Conservation (phyloP, 306 rosid genomes). For the Geum urbanum region DNA sequence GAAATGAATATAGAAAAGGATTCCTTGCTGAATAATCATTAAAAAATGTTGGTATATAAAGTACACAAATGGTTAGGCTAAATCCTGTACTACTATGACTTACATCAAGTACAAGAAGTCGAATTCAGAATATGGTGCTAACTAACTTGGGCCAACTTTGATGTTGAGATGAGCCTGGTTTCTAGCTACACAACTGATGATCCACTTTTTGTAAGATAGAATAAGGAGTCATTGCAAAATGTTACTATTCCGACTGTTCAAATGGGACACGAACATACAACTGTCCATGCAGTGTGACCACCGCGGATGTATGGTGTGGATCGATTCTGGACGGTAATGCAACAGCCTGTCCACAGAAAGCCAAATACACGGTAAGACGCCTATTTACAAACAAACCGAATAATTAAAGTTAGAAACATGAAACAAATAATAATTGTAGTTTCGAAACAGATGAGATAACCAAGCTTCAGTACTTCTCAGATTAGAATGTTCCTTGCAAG, state of each 20-base stretch:
- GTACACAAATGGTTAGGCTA: slow-evolving; percentile 13
- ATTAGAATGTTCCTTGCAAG: not conserved
- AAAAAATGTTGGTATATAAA: slow-evolving; percentile 2
- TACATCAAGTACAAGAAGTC: not conserved
- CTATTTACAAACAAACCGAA: not conserved
- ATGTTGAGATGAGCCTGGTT: not conserved
- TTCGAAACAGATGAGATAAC: not conserved
- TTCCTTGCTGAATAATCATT: not conserved
- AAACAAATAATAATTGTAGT: not conserved
- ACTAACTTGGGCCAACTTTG: slow-evolving; percentile 4
- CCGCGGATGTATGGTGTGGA: slow-evolving; percentile 95
- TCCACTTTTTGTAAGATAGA: not conserved
- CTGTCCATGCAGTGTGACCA: slow-evolving; percentile 95
- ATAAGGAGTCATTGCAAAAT: slow-evolving; percentile 4
- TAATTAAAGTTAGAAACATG: too few relatives aligned
- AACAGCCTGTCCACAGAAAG: slow-evolving; percentile 55
- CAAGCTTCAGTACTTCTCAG: not conserved
- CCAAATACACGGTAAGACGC: slow-evolving; percentile 1
- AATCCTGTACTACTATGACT: slow-evolving; percentile 2
- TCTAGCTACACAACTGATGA: slow-evolving; percentile 2
- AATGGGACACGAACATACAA: slow-evolving; percentile 93
- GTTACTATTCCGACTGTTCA: slow-evolving; percentile 62
- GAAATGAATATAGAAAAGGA: not conserved
- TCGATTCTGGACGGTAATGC: slow-evolving; percentile 87
- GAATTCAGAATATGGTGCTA: not conserved